Evolutionary conservation across 371 early-diverging fungal species (phyloP).

Genomic region (Mortierella sp.): DNA sequence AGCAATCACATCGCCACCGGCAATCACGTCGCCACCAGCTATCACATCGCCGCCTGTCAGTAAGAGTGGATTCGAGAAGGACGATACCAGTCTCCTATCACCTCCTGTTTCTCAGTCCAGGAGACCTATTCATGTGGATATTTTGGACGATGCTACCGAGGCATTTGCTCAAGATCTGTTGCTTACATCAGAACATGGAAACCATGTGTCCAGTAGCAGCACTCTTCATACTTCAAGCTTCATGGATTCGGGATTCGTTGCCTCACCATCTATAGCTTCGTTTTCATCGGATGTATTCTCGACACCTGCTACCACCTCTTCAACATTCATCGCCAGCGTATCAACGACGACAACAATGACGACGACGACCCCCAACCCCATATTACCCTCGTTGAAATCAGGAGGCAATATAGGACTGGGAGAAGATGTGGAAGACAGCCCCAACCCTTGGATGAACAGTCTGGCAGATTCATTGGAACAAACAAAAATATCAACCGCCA

Average conservation of each 20-base stretch:
- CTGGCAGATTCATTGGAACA: conserved; percentile 33
- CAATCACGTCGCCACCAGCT: too few relatives aligned
- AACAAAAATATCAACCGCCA: conserved; percentile 11
- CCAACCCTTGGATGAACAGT: conserved; percentile 47
- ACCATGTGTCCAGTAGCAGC: background rate
- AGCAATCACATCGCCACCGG: conserved; percentile 28
- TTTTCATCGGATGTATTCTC: background rate
- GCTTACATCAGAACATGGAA: conserved; percentile 16
- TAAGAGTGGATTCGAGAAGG: conserved; percentile 25
- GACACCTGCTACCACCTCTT: background rate
- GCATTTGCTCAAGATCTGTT: conserved; percentile 41
- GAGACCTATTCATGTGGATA: conserved; percentile 15
- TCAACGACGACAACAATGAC: background rate
- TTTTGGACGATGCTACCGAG: conserved; percentile 43
- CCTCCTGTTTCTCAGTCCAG: conserved; percentile 13
- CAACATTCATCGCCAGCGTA: background rate
- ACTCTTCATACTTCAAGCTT: conserved; percentile 26
- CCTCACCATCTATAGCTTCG: background rate
- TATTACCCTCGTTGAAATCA: background rate
- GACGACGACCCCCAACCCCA: too few relatives aligned
- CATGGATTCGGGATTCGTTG: conserved; percentile 25
- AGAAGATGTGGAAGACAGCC: conserved; percentile 41
- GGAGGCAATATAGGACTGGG: conserved; percentile 31
- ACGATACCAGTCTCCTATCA: conserved; percentile 10
- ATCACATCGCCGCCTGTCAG: conserved; percentile 8